Conservation (phyloP, 257 asterid species). For the Fraxinus cuspidata region DNA sequence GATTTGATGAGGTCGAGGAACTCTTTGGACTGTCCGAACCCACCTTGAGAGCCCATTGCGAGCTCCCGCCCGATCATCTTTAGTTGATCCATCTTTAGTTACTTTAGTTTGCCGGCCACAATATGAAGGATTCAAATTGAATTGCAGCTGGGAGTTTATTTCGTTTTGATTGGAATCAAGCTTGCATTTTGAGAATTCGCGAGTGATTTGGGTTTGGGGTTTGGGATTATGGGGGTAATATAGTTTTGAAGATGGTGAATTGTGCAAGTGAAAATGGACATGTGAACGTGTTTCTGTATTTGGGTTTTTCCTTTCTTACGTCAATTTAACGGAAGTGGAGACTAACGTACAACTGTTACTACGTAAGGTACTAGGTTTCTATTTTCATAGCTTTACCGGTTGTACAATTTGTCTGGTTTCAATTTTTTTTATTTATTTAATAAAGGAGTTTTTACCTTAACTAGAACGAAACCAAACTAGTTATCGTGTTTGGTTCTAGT, state of each 20-base stretch:
- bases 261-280: background rate
- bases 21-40: constrained; percentile 88
- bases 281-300: no score
- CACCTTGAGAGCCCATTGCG: constrained; percentile 95
- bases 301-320: no score
- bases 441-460: no score
- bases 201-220: constrained; percentile 39
- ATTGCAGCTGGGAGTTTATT: background rate
- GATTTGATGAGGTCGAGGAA: constrained; percentile 89
- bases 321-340: no score
- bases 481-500: no score
- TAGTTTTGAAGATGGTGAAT: background rate
- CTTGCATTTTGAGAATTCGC: background rate
- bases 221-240: constrained; percentile 21
- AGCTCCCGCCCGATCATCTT: constrained; percentile 94
- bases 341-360: background rate
- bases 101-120: constrained; percentile 2
- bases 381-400: no score
- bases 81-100: constrained; percentile 78
- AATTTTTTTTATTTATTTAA: no score
- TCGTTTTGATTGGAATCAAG: background rate
- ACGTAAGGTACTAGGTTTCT: background rate
- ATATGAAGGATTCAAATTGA: constrained; percentile 12
- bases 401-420: no score
- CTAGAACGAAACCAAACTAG: no score